A percentile compares a stretch with the other conserved stretches of the same genome.
Evolutionary conservation across 192 early-diverging fungal genomes (phyloP).

Genomic region (Phycomyces nitens): DNA sequence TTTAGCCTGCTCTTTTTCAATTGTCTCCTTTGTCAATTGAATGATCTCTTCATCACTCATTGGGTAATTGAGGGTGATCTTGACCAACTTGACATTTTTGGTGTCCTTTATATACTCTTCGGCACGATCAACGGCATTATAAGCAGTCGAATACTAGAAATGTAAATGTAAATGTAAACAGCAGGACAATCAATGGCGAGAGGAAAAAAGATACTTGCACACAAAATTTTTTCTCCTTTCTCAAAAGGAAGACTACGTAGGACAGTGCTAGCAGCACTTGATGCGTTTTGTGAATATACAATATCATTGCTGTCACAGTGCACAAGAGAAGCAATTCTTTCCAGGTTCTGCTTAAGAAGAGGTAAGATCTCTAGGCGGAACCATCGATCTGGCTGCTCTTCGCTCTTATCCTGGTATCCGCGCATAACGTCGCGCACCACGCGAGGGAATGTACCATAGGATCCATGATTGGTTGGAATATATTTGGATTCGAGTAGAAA

Average conservation of each 20-base stretch:
- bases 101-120: constrained; percentile 41
- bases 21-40: constrained; percentile 31
- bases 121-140: constrained; percentile 42
- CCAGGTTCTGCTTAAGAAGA: constrained; percentile 26
- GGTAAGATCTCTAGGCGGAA: constrained; percentile 34
- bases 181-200: neutral
- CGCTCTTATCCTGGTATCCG: constrained; percentile 19
- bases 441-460: constrained; percentile 47
- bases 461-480: constrained; percentile 59
- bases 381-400: constrained; percentile 45
- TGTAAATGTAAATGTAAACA: neutral
- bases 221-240: constrained; percentile 40
- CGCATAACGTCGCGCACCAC: constrained; percentile 18
- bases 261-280: constrained; percentile 51
- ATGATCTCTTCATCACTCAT: constrained; percentile 38
- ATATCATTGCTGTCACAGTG: constrained; percentile 48
- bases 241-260: constrained; percentile 43
- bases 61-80: constrained; percentile 45
- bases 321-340: constrained; percentile 41
- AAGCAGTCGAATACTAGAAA: constrained; percentile 46
- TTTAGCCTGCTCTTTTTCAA: constrained; percentile 33
- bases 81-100: constrained; percentile 35
- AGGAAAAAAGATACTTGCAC: constrained; percentile 9
- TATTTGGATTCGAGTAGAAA: constrained; percentile 47
- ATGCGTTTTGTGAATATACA: constrained; percentile 51